These are phyloP conservation scores for Copromyces sp. DNA, from an alignment of 495 filamentous ascomycete species.

Conservation along the genomic window DNA sequence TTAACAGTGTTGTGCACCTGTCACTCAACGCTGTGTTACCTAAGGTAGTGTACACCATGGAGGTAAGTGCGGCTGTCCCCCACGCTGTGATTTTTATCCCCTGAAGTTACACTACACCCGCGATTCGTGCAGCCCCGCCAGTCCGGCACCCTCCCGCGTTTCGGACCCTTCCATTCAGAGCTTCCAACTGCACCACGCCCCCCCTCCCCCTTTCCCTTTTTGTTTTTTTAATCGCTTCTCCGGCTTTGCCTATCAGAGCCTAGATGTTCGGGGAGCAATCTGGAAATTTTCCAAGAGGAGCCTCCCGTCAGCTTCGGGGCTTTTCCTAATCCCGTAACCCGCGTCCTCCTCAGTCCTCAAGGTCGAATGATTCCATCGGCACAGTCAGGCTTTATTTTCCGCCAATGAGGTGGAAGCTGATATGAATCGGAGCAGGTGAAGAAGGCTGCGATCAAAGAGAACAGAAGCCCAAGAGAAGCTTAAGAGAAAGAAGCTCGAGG, in stretches of 20 bases:
- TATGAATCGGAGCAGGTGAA: neutral
- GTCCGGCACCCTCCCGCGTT: neutral
- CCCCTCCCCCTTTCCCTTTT: neutral
- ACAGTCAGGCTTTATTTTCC: neutral
- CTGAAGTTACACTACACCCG: neutral
- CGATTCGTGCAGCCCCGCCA: neutral
- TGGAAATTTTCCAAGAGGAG: neutral
- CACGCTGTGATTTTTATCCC: too few relatives aligned
- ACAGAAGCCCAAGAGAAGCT: too few relatives aligned
- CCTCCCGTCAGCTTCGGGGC: neutral
- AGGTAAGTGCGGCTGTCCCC: neutral
- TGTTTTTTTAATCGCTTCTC: neutral
- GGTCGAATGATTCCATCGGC: neutral
- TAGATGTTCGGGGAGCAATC: neutral
- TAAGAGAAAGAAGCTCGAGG: neutral
- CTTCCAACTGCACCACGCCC: neutral
- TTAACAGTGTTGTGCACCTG: neutral
- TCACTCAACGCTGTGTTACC: neutral
- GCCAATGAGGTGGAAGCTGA: neutral
- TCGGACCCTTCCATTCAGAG: neutral
- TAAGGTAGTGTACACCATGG: neutral
- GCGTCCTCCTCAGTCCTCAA: neutral
- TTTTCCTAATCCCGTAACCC: neutral
- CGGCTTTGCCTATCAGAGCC: neutral
- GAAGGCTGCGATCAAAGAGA: too few relatives aligned